phyloP scores from a whole-genome alignment of 2,329 filamentous ascomycete genomes.

The Pochonia chlamydosporia region DNA sequence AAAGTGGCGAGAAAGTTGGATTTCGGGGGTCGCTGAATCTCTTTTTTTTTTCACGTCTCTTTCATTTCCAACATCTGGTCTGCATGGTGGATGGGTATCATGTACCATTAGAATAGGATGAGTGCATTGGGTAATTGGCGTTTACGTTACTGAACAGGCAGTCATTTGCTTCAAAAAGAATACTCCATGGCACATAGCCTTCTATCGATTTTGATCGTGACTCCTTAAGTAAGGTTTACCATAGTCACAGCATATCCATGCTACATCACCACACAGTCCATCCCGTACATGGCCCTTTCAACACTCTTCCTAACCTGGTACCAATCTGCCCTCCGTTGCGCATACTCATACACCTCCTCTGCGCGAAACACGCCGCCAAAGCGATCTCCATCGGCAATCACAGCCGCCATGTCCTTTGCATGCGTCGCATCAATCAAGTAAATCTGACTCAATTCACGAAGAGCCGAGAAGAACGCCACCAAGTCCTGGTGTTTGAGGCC shows the following conservation, averaged over 20 bases:
- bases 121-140: neutral
- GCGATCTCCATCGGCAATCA: slow-evolving; percentile 86
- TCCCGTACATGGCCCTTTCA: slow-evolving; percentile 94
- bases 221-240: too few species aligned
- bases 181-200: neutral
- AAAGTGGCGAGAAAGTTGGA: slow-evolving; percentile 81
- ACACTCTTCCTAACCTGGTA: slow-evolving; percentile 83
- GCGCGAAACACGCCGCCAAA: slow-evolving; percentile 91
- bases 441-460: slow-evolving; percentile 90
- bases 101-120: too few species aligned
- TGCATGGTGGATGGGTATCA: too few species aligned
- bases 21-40: slow-evolving; percentile 49
- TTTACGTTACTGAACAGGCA: neutral
- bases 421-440: slow-evolving; percentile 82
- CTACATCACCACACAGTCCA: slow-evolving; percentile 84
- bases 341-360: slow-evolving; percentile 97
- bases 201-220: too few species aligned
- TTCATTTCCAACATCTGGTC: too few species aligned
- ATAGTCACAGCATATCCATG: neutral
- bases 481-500: slow-evolving; percentile 79
- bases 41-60: neutral
- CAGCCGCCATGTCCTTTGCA: slow-evolving; percentile 88
- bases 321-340: slow-evolving; percentile 91
- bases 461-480: slow-evolving; percentile 82
- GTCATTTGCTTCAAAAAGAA: neutral